Base-by-base conservation (phyloP, 2,329 filamentous ascomycete species). In the Phaeosphaeriaceae sp. region DNA sequence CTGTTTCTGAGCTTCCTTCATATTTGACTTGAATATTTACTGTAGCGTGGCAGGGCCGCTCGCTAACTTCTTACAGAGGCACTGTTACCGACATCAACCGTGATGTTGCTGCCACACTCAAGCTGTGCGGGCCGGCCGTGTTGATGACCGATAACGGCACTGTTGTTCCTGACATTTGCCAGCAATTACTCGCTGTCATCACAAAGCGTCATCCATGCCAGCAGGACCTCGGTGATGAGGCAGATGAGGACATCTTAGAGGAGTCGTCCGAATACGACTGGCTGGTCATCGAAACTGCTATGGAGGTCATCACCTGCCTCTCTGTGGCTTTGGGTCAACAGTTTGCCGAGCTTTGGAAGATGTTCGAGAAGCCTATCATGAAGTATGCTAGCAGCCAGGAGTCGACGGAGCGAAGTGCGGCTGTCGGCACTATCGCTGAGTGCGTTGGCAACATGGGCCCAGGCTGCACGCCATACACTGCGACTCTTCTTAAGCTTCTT, bases 181-280 rank as follows among this genome's bases (percentile, higher is more conserved):
- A 89, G 23, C 84, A 90, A 50, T 77, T 97, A 48, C 82, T 86
- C 52, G 81, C 88, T 41, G 87, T 97, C 68, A 88, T 97, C 67
- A 93, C 88, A 56, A 92, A 93, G 76, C 87, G 89, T 55, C 94
- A 99, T 77, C 87, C 90, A 48, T 97, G 91, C 79, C 94, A 99
- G 77, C 85, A 93, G 68, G 93, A 97, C 68, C 84, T 95, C 17
- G 90, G 88, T 47, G 92, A 93, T 62, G 84, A 88, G 54, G 86
- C 87, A n/a, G 79, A 86, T 8, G 85, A 89, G 47, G 85, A 89
- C 40, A 79, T 79, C 45, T 72, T 81, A 11, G 80, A 85, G 41
- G 93, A 92, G 71, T 89, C 88, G 23, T 96, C 93, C 2, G 94
- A 99, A 77, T 96, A 96, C 67, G 94, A 97, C 79, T 97, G 94